phyloP scores from a whole-genome alignment of 2,329 filamentous ascomycete genomes.

The Monilinia fructigena region DNA sequence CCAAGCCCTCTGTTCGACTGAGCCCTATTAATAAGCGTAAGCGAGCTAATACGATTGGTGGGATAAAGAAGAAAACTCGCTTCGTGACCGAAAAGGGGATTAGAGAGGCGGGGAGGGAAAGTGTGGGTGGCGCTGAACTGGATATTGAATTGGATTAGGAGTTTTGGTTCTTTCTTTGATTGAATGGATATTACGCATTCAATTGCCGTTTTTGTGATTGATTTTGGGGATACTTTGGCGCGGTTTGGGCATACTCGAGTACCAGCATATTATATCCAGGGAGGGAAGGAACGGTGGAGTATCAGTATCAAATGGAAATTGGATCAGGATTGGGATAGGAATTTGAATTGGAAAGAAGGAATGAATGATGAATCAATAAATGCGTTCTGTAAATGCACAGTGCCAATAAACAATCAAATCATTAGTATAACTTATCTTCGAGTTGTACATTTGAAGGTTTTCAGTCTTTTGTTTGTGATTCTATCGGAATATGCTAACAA shows the following conservation, averaged over 20 bases:
- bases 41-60: slow-evolving; percentile 42
- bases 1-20: slow-evolving; percentile 50
- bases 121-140: slow-evolving; percentile 53
- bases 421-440: not conserved
- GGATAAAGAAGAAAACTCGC: slow-evolving; percentile 69
- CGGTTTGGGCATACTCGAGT: slow-evolving; percentile 3
- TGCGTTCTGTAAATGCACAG: not conserved
- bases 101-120: slow-evolving; percentile 72
- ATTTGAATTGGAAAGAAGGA: not conserved
- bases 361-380: slow-evolving; percentile 14
- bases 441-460: not conserved
- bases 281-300: slow-evolving; percentile 7
- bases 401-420: not conserved
- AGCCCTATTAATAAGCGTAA: slow-evolving; percentile 60
- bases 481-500: not conserved
- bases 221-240: slow-evolving; percentile 7
- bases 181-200: slow-evolving; percentile 1
- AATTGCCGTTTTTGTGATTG: not conserved
- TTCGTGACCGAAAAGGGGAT: slow-evolving; percentile 78
- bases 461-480: not conserved
- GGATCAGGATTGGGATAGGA: not conserved
- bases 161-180: not conserved
- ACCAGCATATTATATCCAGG: slow-evolving; percentile 18
- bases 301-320: not conserved
- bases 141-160: slow-evolving; percentile 21